Evolutionary conservation across 129 eudicot genomes (phyloP).

Genomic region (sunflower (Helianthus annuus)): HanXRQr2.0-SUNRISE NC_035434.2:170663637-170664136

Average conservation of each 20-base stretch:
- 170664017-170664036: conserved; percentile 29
- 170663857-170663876: neutral
- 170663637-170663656: neutral
- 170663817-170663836: neutral
- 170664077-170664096: conserved; percentile 52
- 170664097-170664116: conserved; percentile 39
- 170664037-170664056: conserved; percentile 43
- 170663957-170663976: neutral
- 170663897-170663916: neutral
- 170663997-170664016: neutral
- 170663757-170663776: conserved; percentile 41
- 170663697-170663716: neutral
- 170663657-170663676: neutral
- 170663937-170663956: neutral
- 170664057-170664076: conserved; percentile 35
- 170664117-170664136: neutral
- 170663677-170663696: neutral
- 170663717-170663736: conserved; percentile 52
- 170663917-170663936: neutral
- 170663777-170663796: conserved; percentile 15
- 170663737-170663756: conserved; percentile 59
- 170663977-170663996: neutral
- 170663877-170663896: neutral
- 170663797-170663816: neutral
- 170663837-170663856: neutral